Evolutionary conservation across 371 early-diverging fungal species (phyloP), one percentile per base, ranked within the genome.

Genomic region (Thermomucor indicae-seudaticae): DNA sequence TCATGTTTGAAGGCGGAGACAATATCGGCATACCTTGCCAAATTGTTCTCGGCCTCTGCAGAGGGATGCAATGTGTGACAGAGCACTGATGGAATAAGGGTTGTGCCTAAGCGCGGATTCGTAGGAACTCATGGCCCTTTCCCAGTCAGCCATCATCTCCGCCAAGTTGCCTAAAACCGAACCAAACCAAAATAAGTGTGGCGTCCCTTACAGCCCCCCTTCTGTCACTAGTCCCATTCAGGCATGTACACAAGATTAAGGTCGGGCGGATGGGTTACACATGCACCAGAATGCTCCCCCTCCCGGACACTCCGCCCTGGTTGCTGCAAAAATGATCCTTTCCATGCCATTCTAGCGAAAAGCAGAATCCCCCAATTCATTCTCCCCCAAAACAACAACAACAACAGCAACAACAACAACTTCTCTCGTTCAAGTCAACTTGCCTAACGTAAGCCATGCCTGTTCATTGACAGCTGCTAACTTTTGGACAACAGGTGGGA

Each of bases 31-130:
- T 67, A 77, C 80, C 65, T 70, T 78, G 32, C 58, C 62, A 57
- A 76, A 79, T 41, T 78, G 82, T 57, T 89, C 89, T 32, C 80
- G 66, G 7, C 78, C 67, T 51, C 85, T 59, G 63, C 84, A 89
- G 14, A 89, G 68, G 14, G 82, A 72, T 4, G 88, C 90, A 23
- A 85, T 79, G 41, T 75, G 76, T 14, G 82, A 83, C 14, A 94
- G 73, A 1, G 92, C 91, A 22, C 69, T 62, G 46, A 88, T 75
- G 1, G 92, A 92, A 61, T 90, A 87, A 16, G 93, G 89, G 57
- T 94, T 94, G 68, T 94, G 90, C 27, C 90, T 80, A 17, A 94
- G 79, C 1, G 92, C 93, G 10, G 78, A 71, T 58, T 93, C 92
- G 57, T 91, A 96, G 3, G 90, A 83, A 22, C 65, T 64, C 59